These are phyloP conservation scores for Fragaria nilgerrensis DNA, from an alignment of 306 rosid genomes.

Conservation along the genomic window DNA sequence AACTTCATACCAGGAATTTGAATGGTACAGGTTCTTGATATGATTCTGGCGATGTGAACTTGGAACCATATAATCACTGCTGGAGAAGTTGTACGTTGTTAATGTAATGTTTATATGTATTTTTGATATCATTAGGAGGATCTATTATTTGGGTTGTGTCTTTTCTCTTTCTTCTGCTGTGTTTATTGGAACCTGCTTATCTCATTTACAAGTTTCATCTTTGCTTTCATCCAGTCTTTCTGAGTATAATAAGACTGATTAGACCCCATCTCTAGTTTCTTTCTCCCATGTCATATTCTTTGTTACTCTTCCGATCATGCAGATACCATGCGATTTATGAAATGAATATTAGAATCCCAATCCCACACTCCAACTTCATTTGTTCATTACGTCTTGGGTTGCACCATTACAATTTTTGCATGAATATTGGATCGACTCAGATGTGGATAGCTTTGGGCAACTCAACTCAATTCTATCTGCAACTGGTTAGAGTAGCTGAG, in stretches of 20 bases:
- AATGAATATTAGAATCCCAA: not conserved
- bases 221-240: too few relatives aligned
- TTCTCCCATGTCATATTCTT: not conserved
- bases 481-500: not conserved
- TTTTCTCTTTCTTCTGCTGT: not conserved
- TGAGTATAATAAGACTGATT: not conserved
- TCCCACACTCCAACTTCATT: not conserved
- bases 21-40: constrained; percentile 71
- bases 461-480: not conserved
- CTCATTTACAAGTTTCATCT: not conserved
- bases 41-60: constrained; percentile 72
- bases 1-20: constrained; percentile 20
- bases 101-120: not conserved
- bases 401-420: not conserved
- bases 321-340: not conserved
- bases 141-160: not conserved
- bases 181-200: not conserved
- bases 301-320: not conserved
- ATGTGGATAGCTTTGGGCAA: not conserved
- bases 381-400: not conserved
- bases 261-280: not conserved
- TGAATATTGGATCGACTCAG: not conserved
- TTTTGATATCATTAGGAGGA: not conserved
- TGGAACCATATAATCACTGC: constrained; percentile 85
- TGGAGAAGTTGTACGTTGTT: constrained; percentile 50